Evolutionary conservation across 2,329 filamentous ascomycete species (phyloP).

Genomic region (Colletotrichum godetiae): DNA sequence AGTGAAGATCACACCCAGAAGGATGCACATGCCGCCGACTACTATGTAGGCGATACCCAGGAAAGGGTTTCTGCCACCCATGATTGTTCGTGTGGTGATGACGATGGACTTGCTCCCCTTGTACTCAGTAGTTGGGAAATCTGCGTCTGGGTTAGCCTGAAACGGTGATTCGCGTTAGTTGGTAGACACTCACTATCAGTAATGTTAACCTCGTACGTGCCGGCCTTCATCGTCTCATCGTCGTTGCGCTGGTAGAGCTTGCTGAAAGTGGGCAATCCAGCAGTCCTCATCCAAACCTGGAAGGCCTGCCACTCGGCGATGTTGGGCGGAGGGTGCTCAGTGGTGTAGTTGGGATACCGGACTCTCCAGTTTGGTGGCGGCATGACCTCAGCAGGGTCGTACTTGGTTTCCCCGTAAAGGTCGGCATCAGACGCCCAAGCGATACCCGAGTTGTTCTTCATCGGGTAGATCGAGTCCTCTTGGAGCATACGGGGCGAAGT

Average conservation of each 20-base stretch:
- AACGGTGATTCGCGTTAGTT: neutral
- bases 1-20: slow-evolving; percentile 89
- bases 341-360: slow-evolving; percentile 74
- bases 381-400: slow-evolving; percentile 72
- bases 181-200: slow-evolving; percentile 75
- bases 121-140: slow-evolving; percentile 83
- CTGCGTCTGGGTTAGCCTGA: slow-evolving; percentile 55
- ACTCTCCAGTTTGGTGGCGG: slow-evolving; percentile 89
- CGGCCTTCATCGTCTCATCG: slow-evolving; percentile 71
- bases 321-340: slow-evolving; percentile 74
- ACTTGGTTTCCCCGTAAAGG: slow-evolving; percentile 79
- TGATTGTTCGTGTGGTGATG: slow-evolving; percentile 88
- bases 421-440: slow-evolving; percentile 88
- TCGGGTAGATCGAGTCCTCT: slow-evolving; percentile 69
- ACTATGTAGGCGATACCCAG: slow-evolving; percentile 96
- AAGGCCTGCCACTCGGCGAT: slow-evolving; percentile 84
- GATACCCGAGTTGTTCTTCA: slow-evolving; percentile 80
- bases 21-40: slow-evolving; percentile 90
- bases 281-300: slow-evolving; percentile 99
- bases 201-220: slow-evolving; percentile 82
- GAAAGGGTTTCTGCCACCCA: slow-evolving; percentile 96
- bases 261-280: slow-evolving; percentile 92
- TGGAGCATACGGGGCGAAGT: slow-evolving; percentile 68
- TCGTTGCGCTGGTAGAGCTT: slow-evolving; percentile 92
- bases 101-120: slow-evolving; percentile 91